Conservation (phyloP, 257 asterid species). For the Misopates orontium region DNA sequence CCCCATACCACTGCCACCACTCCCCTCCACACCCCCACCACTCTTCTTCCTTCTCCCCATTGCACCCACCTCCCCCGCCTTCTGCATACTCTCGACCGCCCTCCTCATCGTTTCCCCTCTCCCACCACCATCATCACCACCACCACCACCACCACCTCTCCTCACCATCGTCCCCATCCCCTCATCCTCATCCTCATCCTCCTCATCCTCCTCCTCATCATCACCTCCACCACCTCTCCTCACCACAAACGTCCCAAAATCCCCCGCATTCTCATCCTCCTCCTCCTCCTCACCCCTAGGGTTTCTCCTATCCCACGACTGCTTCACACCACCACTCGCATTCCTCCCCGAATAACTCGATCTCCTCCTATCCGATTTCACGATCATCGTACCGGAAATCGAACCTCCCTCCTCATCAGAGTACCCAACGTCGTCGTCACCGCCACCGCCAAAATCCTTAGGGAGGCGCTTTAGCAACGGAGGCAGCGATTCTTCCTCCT, state of each 20-base stretch:
- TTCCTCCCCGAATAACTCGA: conserved; percentile 39
- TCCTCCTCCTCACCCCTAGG: conserved; percentile 42
- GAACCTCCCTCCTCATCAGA: conserved; percentile 45
- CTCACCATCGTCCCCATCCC: conserved; percentile 77
- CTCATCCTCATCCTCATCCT: conserved; percentile 54
- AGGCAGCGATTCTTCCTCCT: conserved; percentile 82
- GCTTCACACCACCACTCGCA: conserved; percentile 29
- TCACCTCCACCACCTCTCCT: too few relatives aligned
- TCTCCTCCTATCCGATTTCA: conserved; percentile 54
- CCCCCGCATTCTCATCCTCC: conserved; percentile 52
- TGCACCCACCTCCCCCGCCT: conserved; percentile 60
- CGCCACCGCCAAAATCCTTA: conserved; percentile 83
- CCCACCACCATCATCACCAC: conserved; percentile 40
- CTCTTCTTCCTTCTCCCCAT: conserved; percentile 53
- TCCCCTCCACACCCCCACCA: conserved; percentile 34
- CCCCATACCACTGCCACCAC: conserved; percentile 39
- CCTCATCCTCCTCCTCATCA: conserved; percentile 41
- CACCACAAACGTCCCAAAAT: conserved; percentile 86
- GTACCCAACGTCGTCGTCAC: conserved; percentile 33
- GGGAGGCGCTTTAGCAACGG: conserved; percentile 83
- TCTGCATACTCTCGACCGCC: conserved; percentile 97
- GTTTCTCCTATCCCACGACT: conserved; percentile 46
- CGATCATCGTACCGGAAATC: conserved; percentile 81
- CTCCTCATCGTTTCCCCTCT: conserved; percentile 79
- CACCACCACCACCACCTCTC: conserved; percentile 47